These are phyloP conservation scores for Chlamydomonas sp. DNA, from an alignment of 139 green algal species.

Conservation along the genomic window DNA sequence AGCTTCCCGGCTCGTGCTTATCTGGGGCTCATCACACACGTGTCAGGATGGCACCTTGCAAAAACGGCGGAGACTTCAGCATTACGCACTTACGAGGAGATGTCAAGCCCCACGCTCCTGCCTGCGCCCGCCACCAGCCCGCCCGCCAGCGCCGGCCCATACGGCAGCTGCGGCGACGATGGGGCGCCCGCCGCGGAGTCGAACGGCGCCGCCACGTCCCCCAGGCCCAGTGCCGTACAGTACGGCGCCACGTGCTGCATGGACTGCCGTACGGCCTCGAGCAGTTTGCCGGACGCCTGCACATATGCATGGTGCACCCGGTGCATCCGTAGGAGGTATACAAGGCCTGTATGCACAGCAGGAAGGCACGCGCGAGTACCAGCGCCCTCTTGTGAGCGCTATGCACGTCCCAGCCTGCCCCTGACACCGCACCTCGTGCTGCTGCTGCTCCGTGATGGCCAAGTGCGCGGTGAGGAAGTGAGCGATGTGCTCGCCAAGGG, in stretches of 20 bases:
- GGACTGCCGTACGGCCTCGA: neutral
- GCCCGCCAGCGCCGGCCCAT: neutral
- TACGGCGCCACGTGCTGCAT: neutral
- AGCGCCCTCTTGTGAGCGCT: too few relatives aligned
- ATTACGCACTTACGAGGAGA: neutral
- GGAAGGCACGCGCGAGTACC: too few relatives aligned
- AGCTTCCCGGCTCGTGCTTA: too few relatives aligned
- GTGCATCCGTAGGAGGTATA: too few relatives aligned
- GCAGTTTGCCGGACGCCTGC: neutral
- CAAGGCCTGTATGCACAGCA: too few relatives aligned
- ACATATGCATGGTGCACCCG: too few relatives aligned
- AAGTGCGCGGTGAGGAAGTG: slow-evolving; percentile 25
- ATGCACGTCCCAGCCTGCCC: too few relatives aligned
- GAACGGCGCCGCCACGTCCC: neutral
- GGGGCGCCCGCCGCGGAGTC: neutral
- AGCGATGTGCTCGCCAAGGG: neutral
- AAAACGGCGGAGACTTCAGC: neutral
- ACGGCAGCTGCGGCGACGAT: too few relatives aligned
- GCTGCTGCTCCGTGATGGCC: neutral
- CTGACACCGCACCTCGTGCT: neutral
- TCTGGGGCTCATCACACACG: too few relatives aligned
- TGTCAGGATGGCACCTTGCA: too few relatives aligned
- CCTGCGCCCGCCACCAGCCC: neutral
- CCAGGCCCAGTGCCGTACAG: neutral
- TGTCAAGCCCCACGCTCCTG: neutral